Evolutionary conservation across 441 rosid species (phyloP), one percentile per base, ranked within the genome.

Genomic region (Mallotus japonicus): DNA sequence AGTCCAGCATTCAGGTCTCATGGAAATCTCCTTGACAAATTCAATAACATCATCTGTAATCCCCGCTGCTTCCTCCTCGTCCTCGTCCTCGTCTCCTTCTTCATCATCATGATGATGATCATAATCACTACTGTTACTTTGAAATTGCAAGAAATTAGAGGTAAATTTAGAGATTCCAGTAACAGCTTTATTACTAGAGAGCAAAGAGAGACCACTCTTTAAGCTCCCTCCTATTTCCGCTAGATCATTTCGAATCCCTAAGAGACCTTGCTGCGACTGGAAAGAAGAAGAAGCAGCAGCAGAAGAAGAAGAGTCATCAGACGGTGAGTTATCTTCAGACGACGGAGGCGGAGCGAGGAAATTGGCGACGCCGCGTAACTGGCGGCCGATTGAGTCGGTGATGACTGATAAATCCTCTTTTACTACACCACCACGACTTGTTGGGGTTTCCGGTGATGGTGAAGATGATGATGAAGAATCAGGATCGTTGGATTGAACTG

Each of bases 161-260:
- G 94, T 87, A 67, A 89, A 76, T 77, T 80, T 87, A 24, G 88
- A 83, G 76, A 87, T 78, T 47, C 67, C 85, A n/a, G 67, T 47
- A 50, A 82, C 83, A 12, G 85, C 84, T 64, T 71, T 79, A 53
- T 76, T 83, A 61, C 80, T 60, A 1, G 87, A 84, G 17, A 86
- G 66, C 54, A 79, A 20, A 53, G 87, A 83, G 10, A 87, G 73
- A 11, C 92, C 88, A 22, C 61, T 77, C 78, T 79, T 85, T 67
- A 90, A 78, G 78, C 87, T 87, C 16, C 86, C 90, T 6, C 89
- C 87, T 44, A 90, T 82, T 76, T 90, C 96, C 2, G 80, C 89
- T 0, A 90, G 85, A 86, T 90, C 92, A 74, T 84, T 89, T 8
- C 90, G 86, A 74, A 90, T 83, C 69, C 90, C 90, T 14, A 71